These are phyloP conservation scores for Eucalyptus melliodora DNA, from an alignment of 345 rosid genomes.

Conservation along the genomic window DNA sequence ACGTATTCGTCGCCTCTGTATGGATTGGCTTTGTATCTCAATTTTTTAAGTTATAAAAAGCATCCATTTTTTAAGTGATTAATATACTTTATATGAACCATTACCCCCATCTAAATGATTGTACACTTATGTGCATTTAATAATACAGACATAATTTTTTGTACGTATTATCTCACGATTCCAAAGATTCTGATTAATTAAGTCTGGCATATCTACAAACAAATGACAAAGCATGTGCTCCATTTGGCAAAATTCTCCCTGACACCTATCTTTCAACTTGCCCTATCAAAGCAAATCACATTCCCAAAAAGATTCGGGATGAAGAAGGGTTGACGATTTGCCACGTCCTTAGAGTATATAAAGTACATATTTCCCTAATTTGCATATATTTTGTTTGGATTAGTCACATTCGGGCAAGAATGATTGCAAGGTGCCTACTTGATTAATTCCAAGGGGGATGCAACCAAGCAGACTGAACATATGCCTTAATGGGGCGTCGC, in stretches of 20 bases:
- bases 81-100: background rate
- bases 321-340: background rate
- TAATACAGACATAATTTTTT: background rate
- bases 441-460: background rate
- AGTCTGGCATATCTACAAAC: background rate
- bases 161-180: background rate
- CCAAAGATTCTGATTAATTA: background rate
- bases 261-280: background rate
- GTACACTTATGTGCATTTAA: background rate
- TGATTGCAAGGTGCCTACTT: background rate
- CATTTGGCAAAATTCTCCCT: background rate
- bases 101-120: background rate
- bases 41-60: background rate
- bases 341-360: background rate
- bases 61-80: background rate
- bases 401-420: background rate
- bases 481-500: background rate
- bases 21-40: background rate
- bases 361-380: background rate
- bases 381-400: background rate
- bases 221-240: background rate
- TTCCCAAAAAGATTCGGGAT: background rate
- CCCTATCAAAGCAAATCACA: background rate
- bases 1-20: accelerated
- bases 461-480: background rate